A percentile compares a stretch with the other conserved stretches of the same genome.
These are phyloP conservation scores for Termitomyces sp. DNA, from an alignment of 768 basidiomycete species.

Conservation along the genomic window DNA sequence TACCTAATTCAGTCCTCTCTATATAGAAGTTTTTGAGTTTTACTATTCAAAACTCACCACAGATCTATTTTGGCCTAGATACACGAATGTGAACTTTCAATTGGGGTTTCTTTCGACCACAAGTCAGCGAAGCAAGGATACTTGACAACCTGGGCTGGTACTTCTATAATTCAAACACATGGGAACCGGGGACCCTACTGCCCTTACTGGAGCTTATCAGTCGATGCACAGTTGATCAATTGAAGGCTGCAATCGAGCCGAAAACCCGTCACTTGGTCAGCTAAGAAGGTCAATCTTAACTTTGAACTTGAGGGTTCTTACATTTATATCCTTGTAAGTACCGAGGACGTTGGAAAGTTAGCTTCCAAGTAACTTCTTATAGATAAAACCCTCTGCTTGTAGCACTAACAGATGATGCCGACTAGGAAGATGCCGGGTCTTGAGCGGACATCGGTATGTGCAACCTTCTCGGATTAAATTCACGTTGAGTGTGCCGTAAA, in stretches of 20 bases:
- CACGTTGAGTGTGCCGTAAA: background rate
- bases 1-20: background rate
- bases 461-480: background rate
- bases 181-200: background rate
- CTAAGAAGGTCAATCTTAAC: conserved; percentile 1
- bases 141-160: background rate
- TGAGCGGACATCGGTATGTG: background rate
- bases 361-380: background rate
- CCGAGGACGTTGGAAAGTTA: conserved; percentile 1
- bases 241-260: background rate
- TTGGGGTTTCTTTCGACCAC: no score
- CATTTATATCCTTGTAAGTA: background rate
- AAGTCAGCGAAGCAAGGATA: background rate
- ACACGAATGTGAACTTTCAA: background rate
- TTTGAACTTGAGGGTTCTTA: conserved; percentile 1
- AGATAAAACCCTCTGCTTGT: background rate
- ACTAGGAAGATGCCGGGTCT: background rate
- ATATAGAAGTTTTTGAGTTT: background rate
- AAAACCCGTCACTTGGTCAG: background rate
- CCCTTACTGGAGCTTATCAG: background rate
- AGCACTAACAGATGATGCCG: background rate
- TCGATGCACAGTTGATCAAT: background rate
- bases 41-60: background rate
- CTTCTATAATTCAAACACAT: background rate
- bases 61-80: background rate